phyloP scores from a whole-genome alignment of 257 asterid genomes.

The Petrea volubilis region DNA sequence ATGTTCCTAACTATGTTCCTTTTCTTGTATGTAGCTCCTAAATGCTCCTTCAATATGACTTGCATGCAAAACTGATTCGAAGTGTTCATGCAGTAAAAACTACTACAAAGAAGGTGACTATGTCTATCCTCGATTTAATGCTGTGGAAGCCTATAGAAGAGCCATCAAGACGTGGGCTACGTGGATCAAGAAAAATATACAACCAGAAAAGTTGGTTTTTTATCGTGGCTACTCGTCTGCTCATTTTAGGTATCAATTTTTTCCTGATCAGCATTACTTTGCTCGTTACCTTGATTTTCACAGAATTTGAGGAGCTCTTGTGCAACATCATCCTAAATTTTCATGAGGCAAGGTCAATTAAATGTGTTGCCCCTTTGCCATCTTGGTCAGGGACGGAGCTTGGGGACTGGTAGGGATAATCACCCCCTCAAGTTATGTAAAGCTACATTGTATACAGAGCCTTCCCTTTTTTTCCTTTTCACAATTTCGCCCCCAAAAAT shows the following conservation, averaged over 20 bases:
- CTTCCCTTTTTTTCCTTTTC: too few relatives aligned
- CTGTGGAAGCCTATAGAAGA: slow-evolving; percentile 86
- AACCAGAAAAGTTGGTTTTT: slow-evolving; percentile 52
- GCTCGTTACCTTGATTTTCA: not conserved
- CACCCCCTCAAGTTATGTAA: too few relatives aligned
- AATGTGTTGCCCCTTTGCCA: not conserved
- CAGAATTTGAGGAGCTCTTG: not conserved
- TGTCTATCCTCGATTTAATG: slow-evolving; percentile 72
- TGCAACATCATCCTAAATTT: too few relatives aligned
- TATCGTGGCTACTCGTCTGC: slow-evolving; percentile 98
- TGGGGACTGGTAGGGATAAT: too few relatives aligned
- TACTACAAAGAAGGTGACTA: slow-evolving; percentile 79
- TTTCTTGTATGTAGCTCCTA: not conserved
- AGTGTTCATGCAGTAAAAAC: slow-evolving; percentile 61
- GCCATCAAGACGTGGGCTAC: slow-evolving; percentile 90
- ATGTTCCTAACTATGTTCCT: not conserved
- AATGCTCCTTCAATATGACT: not conserved
- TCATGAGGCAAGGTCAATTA: too few relatives aligned
- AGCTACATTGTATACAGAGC: too few relatives aligned
- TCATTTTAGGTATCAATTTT: slow-evolving; percentile 78
- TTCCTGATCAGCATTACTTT: not conserved
- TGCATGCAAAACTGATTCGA: slow-evolving; percentile 23
- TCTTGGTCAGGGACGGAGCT: not conserved
- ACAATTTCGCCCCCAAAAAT: too few relatives aligned
- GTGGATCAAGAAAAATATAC: slow-evolving; percentile 62